phyloP scores from a whole-genome alignment of 1,284 basidiomycete genomes.

The Pascua sp. region DNA sequence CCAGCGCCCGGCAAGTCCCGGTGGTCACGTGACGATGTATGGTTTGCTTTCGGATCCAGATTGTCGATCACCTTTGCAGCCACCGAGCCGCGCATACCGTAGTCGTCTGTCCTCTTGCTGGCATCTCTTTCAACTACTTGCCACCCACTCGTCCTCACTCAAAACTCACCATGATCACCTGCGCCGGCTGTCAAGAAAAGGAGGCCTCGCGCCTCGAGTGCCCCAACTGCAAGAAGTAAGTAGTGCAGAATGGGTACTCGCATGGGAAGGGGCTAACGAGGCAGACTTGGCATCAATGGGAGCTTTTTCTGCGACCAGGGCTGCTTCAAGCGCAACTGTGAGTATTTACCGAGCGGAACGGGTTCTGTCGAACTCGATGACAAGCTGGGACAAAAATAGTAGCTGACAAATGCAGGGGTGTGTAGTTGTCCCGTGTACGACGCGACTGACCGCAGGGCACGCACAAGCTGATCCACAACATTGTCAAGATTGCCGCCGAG shows the following conservation, averaged over 20 bases:
- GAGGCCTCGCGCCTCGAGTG: constrained; percentile 49
- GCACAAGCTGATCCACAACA: constrained; percentile 48
- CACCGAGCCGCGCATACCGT: no score
- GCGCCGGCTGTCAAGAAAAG: constrained; percentile 45
- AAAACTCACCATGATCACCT: constrained; percentile 19
- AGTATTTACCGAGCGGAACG: constrained; percentile 13
- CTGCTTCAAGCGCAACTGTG: constrained; percentile 52
- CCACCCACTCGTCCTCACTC: neutral
- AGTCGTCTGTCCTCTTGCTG: neutral
- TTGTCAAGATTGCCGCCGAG: constrained; percentile 41
- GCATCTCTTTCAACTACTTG: neutral
- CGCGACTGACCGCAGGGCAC: constrained; percentile 19
- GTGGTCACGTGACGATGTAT: no score
- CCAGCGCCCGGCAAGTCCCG: no score
- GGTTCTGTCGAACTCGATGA: neutral
- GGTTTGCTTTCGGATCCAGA: no score
- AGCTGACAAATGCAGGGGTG: constrained; percentile 24
- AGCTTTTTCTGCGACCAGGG: constrained; percentile 52
- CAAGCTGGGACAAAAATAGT: neutral
- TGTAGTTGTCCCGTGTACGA: neutral
- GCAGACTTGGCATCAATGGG: constrained; percentile 47
- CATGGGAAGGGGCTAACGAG: constrained; percentile 3
- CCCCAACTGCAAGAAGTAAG: constrained; percentile 50
- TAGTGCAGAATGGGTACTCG: neutral
- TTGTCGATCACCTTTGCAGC: no score